Conservation (phyloP, 768 basidiomycete genomes). For the Suillus ampliporus region DNA sequence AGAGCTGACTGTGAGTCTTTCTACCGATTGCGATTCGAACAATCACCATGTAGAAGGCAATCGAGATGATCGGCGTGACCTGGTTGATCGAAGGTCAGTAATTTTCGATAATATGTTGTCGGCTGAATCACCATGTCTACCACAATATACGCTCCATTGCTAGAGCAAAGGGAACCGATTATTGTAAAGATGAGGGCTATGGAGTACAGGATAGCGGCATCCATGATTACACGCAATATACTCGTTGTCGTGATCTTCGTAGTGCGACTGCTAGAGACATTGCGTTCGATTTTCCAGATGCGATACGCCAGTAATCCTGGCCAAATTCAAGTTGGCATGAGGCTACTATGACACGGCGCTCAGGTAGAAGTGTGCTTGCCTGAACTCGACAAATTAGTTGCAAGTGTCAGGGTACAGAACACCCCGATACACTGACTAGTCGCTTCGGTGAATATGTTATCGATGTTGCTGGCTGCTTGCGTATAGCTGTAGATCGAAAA, state of each 20-base stretch:
- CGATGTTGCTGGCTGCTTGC: background rate
- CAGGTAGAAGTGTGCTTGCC: constrained; percentile 3
- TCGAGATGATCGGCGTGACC: constrained; percentile 13
- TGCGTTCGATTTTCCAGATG: constrained; percentile 13
- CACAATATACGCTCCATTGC: constrained; percentile 9
- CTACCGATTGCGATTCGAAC: constrained; percentile 12
- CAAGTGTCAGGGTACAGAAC: constrained; percentile 7
- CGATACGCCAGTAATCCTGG: constrained; percentile 12
- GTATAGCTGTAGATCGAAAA: constrained; percentile 7
- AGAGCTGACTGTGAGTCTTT: too few relatives aligned
- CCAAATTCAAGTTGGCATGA: background rate
- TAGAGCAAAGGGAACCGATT: constrained; percentile 5
- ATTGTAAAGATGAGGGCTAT: constrained; percentile 5
- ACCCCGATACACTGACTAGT: constrained; percentile 7
- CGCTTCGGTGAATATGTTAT: background rate
- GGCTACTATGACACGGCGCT: background rate
- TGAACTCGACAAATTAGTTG: constrained; percentile 13
- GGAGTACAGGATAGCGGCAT: constrained; percentile 13
- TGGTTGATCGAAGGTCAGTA: background rate
- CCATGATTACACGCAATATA: constrained; percentile 7
- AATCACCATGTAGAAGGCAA: constrained; percentile 15
- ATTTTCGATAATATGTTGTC: background rate
- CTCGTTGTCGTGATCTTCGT: background rate
- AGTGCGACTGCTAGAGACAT: background rate
- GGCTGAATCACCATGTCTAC: constrained; percentile 11